A percentile compares a stretch with the other conserved stretches of the same genome.
phyloP scores from a whole-genome alignment of 441 rosid species.

The Populus hybrid region DNA sequence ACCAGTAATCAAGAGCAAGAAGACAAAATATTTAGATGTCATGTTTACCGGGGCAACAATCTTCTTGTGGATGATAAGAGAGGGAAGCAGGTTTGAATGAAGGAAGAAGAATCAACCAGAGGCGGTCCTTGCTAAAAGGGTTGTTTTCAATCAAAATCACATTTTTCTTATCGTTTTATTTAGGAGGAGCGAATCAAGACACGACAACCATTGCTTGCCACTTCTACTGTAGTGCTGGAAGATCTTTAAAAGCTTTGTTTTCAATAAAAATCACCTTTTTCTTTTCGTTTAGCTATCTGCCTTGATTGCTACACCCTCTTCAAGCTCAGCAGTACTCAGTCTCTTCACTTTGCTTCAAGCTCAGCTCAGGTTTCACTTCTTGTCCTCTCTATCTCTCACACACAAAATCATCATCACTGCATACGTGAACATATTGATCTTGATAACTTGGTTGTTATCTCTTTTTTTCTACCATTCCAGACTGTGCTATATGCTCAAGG shows the following conservation, averaged over 20 bases:
- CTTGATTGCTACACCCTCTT: background rate
- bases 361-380: slow-evolving; percentile 7
- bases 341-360: slow-evolving; percentile 3
- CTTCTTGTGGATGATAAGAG: too few species aligned
- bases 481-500: too few species aligned
- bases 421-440: background rate
- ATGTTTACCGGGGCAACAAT: background rate
- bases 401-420: background rate
- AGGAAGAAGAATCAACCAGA: background rate
- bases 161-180: background rate
- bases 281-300: background rate
- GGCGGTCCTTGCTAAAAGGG: background rate
- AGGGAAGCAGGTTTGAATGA: too few species aligned
- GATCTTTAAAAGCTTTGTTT: background rate
- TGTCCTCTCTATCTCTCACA: background rate
- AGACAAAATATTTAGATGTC: background rate
- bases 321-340: background rate
- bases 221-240: background rate
- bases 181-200: too few species aligned
- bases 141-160: background rate
- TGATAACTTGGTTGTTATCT: background rate
- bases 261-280: background rate
- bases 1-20: too few species aligned
- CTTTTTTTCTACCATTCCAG: background rate
- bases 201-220: too few species aligned